Percentiles rank a stretch among this genome's conserved stretches.
Conservation (phyloP, 2,329 filamentous ascomycete genomes). For the Tolypocladium ophioglossoides region DNA sequence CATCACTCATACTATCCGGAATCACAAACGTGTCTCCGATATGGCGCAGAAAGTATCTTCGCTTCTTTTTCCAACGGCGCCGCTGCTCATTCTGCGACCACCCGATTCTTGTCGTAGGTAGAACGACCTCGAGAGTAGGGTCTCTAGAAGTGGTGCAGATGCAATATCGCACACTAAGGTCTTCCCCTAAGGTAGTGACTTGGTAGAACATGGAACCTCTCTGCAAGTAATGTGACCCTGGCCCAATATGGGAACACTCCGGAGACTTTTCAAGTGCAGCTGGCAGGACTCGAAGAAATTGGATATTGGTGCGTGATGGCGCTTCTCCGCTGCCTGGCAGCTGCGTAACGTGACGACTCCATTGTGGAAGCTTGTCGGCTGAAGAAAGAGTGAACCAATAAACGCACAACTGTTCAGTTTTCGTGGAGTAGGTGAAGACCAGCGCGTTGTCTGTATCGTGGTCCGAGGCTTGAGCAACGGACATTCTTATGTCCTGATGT, state of each 20-base stretch:
- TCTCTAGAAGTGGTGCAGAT: conserved; percentile 18
- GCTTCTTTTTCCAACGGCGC: conserved; percentile 16
- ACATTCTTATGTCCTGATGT: conserved; percentile 16
- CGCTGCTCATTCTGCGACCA: conserved; percentile 14
- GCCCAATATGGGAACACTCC: conserved; percentile 5
- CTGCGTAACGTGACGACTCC: conserved; percentile 24
- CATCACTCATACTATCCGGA: conserved; percentile 22
- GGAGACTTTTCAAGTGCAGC: conserved; percentile 9
- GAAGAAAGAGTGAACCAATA: conserved; percentile 22
- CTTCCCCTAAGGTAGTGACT: conserved; percentile 27
- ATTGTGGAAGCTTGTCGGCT: conserved; percentile 19
- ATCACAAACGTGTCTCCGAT: conserved; percentile 23
- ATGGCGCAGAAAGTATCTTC: conserved; percentile 16
- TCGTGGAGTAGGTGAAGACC: conserved; percentile 23
- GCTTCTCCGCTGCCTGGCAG: conserved; percentile 9
- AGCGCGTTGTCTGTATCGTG: conserved; percentile 12
- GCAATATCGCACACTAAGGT: conserved; percentile 33
- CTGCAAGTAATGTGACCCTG: conserved; percentile 19
- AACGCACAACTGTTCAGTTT: conserved; percentile 18
- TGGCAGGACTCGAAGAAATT: conserved; percentile 18
- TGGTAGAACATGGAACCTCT: conserved; percentile 34
- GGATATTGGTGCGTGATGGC: conserved; percentile 6
- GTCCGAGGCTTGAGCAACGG: conserved; percentile 14
- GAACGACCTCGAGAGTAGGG: conserved; percentile 11
- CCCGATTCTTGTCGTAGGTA: conserved; percentile 16